Conservation (phyloP, 1,139 yeast species). For the Geotrichum bryndzae region DNA sequence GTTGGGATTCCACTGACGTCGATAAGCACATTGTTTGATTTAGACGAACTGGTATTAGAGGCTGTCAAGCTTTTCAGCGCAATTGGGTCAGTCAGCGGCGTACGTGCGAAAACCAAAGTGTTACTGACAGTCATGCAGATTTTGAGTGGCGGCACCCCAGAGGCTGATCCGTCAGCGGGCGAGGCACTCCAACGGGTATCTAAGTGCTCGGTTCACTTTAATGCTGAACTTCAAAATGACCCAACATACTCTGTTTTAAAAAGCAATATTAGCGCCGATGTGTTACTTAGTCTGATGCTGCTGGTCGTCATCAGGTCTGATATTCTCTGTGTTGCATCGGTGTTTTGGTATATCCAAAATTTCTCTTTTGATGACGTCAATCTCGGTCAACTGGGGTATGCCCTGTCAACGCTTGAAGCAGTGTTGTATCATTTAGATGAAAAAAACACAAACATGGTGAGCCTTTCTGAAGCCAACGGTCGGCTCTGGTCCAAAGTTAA, state of each 20-base stretch:
- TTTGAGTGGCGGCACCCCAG: conserved; percentile 38
- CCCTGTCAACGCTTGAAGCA: conserved; percentile 76
- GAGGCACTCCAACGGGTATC: conserved; percentile 16
- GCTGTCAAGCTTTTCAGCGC: conserved; percentile 54
- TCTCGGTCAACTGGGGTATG: conserved; percentile 53
- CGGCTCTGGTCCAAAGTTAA: conserved; percentile 50
- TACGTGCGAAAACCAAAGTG: conserved; percentile 49
- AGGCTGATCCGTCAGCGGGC: conserved; percentile 9
- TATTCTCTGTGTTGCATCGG: conserved; percentile 54
- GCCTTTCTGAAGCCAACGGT: conserved; percentile 45
- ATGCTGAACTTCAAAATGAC: conserved; percentile 21
- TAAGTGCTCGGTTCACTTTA: conserved; percentile 20
- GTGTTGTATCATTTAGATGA: conserved; percentile 58
- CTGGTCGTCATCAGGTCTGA: conserved; percentile 65
- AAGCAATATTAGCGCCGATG: conserved; percentile 65
- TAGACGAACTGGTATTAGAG: conserved; percentile 44
- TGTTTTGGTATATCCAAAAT: conserved; percentile 56
- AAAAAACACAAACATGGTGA: conserved; percentile 40
- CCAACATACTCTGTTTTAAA: conserved; percentile 21
- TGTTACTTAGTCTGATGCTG: conserved; percentile 64
- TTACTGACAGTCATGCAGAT: conserved; percentile 50
- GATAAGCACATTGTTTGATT: conserved; percentile 36
- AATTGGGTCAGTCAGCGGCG: conserved; percentile 46
- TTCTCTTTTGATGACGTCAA: conserved; percentile 49
- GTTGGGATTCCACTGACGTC: conserved; percentile 50